Evolutionary conservation across 257 asterid genomes (phyloP).

Genomic region (Rhazya stricta): DNA sequence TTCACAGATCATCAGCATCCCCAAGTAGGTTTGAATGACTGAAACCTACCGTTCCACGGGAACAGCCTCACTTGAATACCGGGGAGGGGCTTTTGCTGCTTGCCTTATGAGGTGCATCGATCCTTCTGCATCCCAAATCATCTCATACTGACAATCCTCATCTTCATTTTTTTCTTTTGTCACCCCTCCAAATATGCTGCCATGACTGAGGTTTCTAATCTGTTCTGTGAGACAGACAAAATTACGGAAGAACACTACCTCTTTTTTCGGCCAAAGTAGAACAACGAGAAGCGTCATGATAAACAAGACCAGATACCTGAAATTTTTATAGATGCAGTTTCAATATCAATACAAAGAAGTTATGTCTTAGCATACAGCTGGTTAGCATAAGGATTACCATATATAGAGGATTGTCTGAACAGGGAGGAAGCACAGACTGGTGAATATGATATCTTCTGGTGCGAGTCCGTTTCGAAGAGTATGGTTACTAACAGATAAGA

Average conservation of each 20-base stretch:
- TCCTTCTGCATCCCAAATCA: conserved; percentile 96
- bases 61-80: conserved; percentile 31
- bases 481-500: conserved; percentile 61
- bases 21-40: neutral
- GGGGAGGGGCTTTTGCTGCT: conserved; percentile 40
- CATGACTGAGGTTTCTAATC: conserved; percentile 31
- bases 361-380: neutral
- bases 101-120: conserved; percentile 89
- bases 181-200: conserved; percentile 34
- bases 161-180: conserved; percentile 79
- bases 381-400: conserved; percentile 43
- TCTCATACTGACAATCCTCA: conserved; percentile 77
- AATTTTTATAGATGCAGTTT: conserved; percentile 17
- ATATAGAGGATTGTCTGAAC: conserved; percentile 65
- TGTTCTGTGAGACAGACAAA: conserved; percentile 34
- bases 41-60: conserved; percentile 55
- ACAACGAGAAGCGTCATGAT: conserved; percentile 52
- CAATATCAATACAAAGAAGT: neutral
- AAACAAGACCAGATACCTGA: conserved; percentile 77
- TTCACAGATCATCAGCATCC: neutral
- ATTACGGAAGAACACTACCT: conserved; percentile 36
- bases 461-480: conserved; percentile 26
- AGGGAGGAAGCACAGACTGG: conserved; percentile 90
- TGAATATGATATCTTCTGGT: conserved; percentile 37
- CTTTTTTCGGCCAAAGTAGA: conserved; percentile 69